Percentiles rank a stretch among this genome's conserved stretches.
Conservation (phyloP, 202 grass and related monocot species). For the Hordeum pubiflorum region DNA sequence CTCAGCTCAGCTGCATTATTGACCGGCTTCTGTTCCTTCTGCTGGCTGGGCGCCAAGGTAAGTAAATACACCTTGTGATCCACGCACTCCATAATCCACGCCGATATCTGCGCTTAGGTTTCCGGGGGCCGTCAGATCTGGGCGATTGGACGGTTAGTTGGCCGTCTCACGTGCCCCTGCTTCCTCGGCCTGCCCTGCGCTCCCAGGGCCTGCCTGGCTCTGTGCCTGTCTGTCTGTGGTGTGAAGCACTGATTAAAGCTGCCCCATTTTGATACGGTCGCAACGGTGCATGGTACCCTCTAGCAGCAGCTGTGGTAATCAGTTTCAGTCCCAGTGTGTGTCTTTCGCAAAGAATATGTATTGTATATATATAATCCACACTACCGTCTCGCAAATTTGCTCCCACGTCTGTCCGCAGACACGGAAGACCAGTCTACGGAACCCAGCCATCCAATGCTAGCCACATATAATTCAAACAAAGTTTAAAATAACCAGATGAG, state of each 20-base stretch:
- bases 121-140: slow-evolving; percentile 37
- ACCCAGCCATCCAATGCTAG: no score
- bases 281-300: neutral
- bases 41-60: neutral
- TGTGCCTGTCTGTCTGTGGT: neutral
- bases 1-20: slow-evolving; percentile 9
- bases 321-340: neutral
- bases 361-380: no score
- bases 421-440: no score
- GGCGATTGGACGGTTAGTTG: slow-evolving; percentile 33
- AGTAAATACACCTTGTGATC: neutral
- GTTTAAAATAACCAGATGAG: no score
- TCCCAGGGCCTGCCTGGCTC: neutral
- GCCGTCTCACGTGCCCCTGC: slow-evolving; percentile 39
- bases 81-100: neutral
- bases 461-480: no score
- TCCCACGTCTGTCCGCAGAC: no score
- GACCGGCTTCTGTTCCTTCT: slow-evolving; percentile 20
- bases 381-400: no score
- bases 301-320: neutral
- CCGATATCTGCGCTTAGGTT: slow-evolving; percentile 11
- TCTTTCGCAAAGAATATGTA: neutral
- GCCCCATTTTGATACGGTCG: slow-evolving; percentile 17
- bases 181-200: neutral
- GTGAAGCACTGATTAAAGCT: slow-evolving; percentile 35